A percentile compares a stretch with the other conserved stretches of the same genome.
phyloP scores from a whole-genome alignment of 202 grass and related monocot genomes.

The Carex sylvatica region DNA sequence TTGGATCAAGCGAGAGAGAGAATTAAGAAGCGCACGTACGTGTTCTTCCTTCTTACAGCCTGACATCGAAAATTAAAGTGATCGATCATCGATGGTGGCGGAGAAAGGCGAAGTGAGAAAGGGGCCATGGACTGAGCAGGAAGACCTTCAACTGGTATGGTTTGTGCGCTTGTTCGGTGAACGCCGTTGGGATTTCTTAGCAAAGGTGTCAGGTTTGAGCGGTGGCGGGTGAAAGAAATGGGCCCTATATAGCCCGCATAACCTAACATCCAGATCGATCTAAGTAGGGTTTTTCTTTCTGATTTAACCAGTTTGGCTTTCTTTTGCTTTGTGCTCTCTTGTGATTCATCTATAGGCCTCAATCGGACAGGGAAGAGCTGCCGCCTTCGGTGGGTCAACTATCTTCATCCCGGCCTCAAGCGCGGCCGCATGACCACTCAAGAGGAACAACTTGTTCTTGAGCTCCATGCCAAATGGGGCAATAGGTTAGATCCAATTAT shows the following conservation, averaged over 20 bases:
- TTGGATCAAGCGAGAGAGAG: constrained; percentile 24
- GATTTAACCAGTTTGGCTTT: constrained; percentile 24
- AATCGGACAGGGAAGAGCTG: constrained; percentile 90
- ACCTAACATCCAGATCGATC: constrained; percentile 30
- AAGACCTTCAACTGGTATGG: constrained; percentile 99
- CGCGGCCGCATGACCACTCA: constrained; percentile 78
- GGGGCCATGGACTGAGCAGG: constrained; percentile 96
- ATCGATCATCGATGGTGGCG: background rate
- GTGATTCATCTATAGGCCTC: constrained; percentile 53
- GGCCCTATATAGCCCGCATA: constrained; percentile 24
- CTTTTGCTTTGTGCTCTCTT: constrained; percentile 29
- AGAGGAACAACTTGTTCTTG: constrained; percentile 74
- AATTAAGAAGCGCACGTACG: background rate
- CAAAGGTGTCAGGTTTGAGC: constrained; percentile 99
- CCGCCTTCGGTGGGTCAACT: constrained; percentile 85
- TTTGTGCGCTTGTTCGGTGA: constrained; percentile 99
- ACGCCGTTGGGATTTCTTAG: constrained; percentile 99
- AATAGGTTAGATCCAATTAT: constrained; percentile 35
- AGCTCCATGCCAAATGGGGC: constrained; percentile 77
- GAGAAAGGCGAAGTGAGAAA: constrained; percentile 36
- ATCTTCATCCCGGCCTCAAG: constrained; percentile 75
- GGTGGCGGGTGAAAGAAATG: constrained; percentile 77
- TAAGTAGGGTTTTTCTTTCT: constrained; percentile 13
- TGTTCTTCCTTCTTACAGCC: background rate
- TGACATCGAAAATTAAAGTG: background rate